Evolutionary conservation across 1,139 yeast species (phyloP), one percentile per base, ranked within the genome.

Genomic region (Blastobotrys serpentis): DNA sequence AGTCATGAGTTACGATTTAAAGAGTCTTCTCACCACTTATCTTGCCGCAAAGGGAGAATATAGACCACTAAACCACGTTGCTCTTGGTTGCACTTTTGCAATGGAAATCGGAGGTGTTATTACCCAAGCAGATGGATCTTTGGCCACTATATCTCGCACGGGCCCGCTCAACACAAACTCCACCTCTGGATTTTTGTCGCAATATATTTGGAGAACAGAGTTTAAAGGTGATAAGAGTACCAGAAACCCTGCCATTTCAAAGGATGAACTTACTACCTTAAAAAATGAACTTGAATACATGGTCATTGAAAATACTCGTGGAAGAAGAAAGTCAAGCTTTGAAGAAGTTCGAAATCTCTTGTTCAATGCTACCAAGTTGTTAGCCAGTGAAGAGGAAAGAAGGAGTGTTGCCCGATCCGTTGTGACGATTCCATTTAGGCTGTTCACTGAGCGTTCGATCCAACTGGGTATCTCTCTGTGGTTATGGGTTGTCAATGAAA

Each of bases 41-140:
- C 78, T 89, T 10, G 75, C 89, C 2, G 75, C 60, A 13, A 58
- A 60, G 53, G 63, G 63, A 32, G 69, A 68, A 46, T 56, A 62
- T 50, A 50, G 65, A 14, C 59, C 66, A 16, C 55, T 62, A 33
- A 60, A 62, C 18, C 66, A 65, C 48, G 76, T 86, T 38, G 84
- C 86, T 50, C 82, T 78, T 62, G 98, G 96, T 39, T 84, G 86
- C 48, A 83, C 95, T 0, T 87, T 92, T 73, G 98, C 98, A 0
- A 71, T 89, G 53, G 94, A 87, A 57, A 78, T 88, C 82, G 94
- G 96, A 1, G 92, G 95, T 1, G 67, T 78, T 4, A 78, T 87
- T 18, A 70, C 83, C 14, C 74, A 82, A 19, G 75, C 75, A 40
- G 95, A 88, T 58, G 74, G 59, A 50, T 65, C 55, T 54, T 56